Conservation (phyloP, 306 rosid genomes). For the Biancaea sappan region DNA sequence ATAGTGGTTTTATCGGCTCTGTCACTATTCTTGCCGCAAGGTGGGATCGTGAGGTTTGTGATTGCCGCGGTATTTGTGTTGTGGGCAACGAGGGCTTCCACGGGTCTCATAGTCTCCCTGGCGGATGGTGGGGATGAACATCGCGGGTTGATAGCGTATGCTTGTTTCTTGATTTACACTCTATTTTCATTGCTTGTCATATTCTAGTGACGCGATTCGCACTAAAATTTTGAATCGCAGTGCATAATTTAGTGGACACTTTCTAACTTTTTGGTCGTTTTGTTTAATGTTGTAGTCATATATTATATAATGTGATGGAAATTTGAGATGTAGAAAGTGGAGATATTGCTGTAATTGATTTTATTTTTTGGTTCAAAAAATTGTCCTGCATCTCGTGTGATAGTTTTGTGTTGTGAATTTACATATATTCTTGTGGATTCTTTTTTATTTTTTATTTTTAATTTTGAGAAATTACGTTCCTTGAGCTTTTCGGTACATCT, state of each 20-base stretch:
- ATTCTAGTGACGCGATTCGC: constrained; percentile 53
- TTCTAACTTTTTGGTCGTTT: constrained; percentile 29
- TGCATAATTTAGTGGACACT: constrained; percentile 30
- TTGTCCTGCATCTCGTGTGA: neutral
- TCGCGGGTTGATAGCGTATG: constrained; percentile 88
- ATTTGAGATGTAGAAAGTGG: constrained; percentile 44
- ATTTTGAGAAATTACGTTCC: neutral
- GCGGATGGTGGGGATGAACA: constrained; percentile 96
- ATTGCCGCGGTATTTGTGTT: constrained; percentile 67
- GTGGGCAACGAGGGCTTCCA: constrained; percentile 89
- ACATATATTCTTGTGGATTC: neutral
- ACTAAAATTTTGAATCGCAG: constrained; percentile 28
- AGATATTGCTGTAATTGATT: constrained; percentile 32
- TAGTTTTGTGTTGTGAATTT: constrained; percentile 5
- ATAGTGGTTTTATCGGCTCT: constrained; percentile 80
- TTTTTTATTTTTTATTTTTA: constrained; percentile 15
- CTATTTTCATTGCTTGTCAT: constrained; percentile 88
- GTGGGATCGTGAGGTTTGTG: constrained; percentile 54
- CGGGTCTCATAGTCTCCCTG: constrained; percentile 75
- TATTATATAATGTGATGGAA: constrained; percentile 23
- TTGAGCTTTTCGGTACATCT: constrained; percentile 7
- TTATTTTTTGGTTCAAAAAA: neutral
- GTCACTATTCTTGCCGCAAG: constrained; percentile 76
- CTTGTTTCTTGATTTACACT: constrained; percentile 90
- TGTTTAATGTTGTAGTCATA: constrained; percentile 24